Evolutionary conservation across 352 stramenopile species (phyloP).

Genomic region (Phytophthora sansomeana): DNA sequence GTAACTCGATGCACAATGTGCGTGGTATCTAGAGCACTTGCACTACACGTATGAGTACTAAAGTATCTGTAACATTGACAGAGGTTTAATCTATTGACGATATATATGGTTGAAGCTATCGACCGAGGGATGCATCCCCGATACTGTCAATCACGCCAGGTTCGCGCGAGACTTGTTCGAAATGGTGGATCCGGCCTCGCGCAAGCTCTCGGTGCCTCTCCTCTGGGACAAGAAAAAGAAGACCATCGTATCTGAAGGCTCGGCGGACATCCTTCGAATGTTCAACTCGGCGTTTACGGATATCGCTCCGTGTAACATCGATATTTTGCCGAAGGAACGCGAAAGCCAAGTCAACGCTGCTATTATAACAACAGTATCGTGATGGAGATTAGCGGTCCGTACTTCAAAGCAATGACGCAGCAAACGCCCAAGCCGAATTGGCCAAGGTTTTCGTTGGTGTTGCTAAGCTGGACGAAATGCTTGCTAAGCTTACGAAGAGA

Average conservation of each 20-base stretch:
- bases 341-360: slow-evolving; percentile 54
- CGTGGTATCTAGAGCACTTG: no score
- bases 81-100: no score
- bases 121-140: no score
- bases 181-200: slow-evolving; percentile 8
- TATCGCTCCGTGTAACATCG: slow-evolving; percentile 46
- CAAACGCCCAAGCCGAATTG: slow-evolving; percentile 54
- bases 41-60: no score
- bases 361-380: slow-evolving; percentile 77
- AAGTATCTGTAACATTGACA: no score
- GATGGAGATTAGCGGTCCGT: slow-evolving; percentile 56
- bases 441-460: slow-evolving; percentile 37
- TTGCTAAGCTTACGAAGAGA: slow-evolving; percentile 6
- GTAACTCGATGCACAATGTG: no score
- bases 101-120: no score
- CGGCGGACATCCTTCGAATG: slow-evolving; percentile 72
- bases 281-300: slow-evolving; percentile 53
- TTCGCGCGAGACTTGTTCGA: slow-evolving; percentile 48
- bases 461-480: slow-evolving; percentile 23
- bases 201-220: slow-evolving; percentile 55
- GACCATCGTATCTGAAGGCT: slow-evolving; percentile 15
- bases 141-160: slow-evolving; percentile 18
- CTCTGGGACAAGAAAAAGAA: slow-evolving; percentile 68
- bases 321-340: slow-evolving; percentile 52
- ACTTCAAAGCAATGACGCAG: slow-evolving; percentile 62